phyloP scores from a whole-genome alignment of 495 filamentous ascomycete genomes.

The Penicillium desertorum region DNA sequence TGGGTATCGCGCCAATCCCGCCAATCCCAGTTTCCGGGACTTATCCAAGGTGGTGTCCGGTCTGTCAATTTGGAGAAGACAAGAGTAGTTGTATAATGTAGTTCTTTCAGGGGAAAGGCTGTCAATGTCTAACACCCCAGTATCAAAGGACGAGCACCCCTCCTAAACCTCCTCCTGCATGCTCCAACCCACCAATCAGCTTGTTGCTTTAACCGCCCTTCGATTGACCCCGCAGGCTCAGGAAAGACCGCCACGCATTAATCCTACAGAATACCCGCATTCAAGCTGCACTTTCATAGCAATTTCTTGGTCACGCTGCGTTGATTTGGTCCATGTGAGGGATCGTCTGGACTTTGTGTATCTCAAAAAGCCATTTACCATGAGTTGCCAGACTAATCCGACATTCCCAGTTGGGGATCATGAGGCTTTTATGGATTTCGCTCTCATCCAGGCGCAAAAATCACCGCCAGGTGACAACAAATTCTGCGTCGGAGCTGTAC shows the following conservation, averaged over 20 bases:
- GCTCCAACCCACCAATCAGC: slow-evolving; percentile 3
- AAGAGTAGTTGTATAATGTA: too few relatives aligned
- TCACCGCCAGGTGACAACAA: slow-evolving; percentile 33
- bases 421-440: slow-evolving; percentile 31
- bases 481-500: slow-evolving; percentile 36
- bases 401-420: slow-evolving; percentile 29
- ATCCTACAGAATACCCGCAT: not conserved
- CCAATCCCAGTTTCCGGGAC: not conserved
- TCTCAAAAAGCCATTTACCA: not conserved
- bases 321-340: not conserved
- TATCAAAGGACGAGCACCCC: too few relatives aligned
- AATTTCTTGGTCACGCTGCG: too few relatives aligned
- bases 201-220: not conserved
- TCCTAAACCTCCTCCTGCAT: too few relatives aligned
- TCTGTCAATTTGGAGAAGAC: too few relatives aligned
- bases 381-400: slow-evolving; percentile 26
- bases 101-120: too few relatives aligned
- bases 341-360: too few relatives aligned
- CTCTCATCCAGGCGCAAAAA: slow-evolving; percentile 25
- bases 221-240: not conserved
- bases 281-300: not conserved
- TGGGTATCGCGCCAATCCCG: not conserved
- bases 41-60: too few relatives aligned
- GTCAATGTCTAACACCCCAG: too few relatives aligned
- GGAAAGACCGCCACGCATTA: not conserved